Conservation (phyloP, 768 basidiomycete genomes). For the Lentinula boryana region DNA sequence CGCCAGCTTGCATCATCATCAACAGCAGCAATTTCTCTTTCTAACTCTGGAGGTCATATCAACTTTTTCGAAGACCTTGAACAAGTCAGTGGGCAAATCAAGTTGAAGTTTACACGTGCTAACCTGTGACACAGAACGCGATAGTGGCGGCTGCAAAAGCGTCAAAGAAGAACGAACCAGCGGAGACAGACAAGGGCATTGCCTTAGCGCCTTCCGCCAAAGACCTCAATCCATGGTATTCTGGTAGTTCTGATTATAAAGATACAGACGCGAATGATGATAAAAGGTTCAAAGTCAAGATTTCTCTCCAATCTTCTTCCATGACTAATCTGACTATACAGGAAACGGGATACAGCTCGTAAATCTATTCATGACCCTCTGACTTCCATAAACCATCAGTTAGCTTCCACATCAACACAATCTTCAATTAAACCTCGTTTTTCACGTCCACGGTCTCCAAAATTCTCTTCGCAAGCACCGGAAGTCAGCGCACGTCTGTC, state of each 20-base stretch:
- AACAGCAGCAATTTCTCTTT: slow-evolving; percentile 15
- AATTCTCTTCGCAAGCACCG: slow-evolving; percentile 22
- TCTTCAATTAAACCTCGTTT: slow-evolving; percentile 18
- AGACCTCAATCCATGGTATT: slow-evolving; percentile 83
- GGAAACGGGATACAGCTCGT: slow-evolving; percentile 55
- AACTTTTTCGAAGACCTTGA: slow-evolving; percentile 85
- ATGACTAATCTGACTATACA: slow-evolving; percentile 17
- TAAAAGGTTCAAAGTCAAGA: slow-evolving; percentile 24
- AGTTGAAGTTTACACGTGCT: background rate
- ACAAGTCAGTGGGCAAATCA: slow-evolving; percentile 30
- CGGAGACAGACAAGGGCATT: slow-evolving; percentile 65
- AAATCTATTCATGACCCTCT: slow-evolving; percentile 69
- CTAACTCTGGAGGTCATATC: slow-evolving; percentile 62
- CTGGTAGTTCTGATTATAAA: slow-evolving; percentile 18
- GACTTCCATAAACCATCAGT: slow-evolving; percentile 64
- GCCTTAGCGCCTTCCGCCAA: slow-evolving; percentile 69
- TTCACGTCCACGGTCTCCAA: slow-evolving; percentile 11
- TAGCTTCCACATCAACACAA: slow-evolving; percentile 36
- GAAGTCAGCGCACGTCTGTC: slow-evolving; percentile 53
- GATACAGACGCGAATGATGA: slow-evolving; percentile 25
- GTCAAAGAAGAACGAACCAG: slow-evolving; percentile 35
- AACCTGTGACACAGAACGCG: slow-evolving; percentile 28
- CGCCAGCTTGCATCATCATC: background rate
- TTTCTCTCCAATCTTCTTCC: background rate
- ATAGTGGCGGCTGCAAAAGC: slow-evolving; percentile 40